phyloP scores from a whole-genome alignment of 768 basidiomycete species.

The Albatrellus ellisii region DNA sequence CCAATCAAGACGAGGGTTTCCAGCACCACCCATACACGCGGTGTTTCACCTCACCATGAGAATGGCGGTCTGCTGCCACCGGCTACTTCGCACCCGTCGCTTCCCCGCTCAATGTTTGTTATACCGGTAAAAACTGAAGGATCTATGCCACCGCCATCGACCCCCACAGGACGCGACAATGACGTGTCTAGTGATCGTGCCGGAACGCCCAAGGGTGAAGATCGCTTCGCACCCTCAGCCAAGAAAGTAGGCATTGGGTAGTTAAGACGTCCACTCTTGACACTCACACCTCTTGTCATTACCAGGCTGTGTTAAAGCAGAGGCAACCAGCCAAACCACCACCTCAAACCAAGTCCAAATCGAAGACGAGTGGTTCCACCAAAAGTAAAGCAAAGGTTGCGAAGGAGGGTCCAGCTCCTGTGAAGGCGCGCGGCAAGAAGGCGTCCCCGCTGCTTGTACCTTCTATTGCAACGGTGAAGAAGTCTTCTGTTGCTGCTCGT shows the following conservation, averaged over 20 bases:
- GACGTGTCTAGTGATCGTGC: conserved; percentile 1
- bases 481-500: conserved; percentile 27
- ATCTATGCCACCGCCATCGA: conserved; percentile 1
- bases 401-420: conserved; percentile 14
- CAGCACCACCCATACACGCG: not conserved
- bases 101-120: not conserved
- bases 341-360: conserved; percentile 20
- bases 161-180: conserved; percentile 1
- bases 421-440: conserved; percentile 18
- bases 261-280: not conserved
- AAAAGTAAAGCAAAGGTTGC: conserved; percentile 17
- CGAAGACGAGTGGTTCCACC: conserved; percentile 17
- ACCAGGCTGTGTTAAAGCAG: conserved; percentile 1
- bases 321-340: conserved; percentile 14
- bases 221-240: conserved; percentile 7
- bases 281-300: not conserved
- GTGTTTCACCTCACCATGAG: not conserved
- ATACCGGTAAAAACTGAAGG: not conserved
- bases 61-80: not conserved
- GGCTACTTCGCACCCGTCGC: not conserved
- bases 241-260: conserved; percentile 15
- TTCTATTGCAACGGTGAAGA: conserved; percentile 14
- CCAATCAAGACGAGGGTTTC: not conserved
- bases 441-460: conserved; percentile 14
- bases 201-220: conserved; percentile 9